Conservation (phyloP, 2,329 filamentous ascomycete genomes). For the Nigrospora sphaerica region DNA sequence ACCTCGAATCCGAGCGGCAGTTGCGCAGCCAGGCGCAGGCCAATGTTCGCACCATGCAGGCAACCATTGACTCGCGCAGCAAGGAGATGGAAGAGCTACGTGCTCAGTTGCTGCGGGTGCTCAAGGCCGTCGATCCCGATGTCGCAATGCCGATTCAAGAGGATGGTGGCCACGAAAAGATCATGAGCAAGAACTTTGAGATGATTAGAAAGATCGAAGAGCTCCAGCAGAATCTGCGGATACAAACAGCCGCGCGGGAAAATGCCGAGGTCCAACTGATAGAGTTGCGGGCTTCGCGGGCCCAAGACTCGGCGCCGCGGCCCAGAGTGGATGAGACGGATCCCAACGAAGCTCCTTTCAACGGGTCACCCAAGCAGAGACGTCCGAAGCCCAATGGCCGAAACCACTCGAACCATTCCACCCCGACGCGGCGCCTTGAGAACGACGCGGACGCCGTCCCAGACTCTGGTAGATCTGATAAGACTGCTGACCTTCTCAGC, state of each 20-base stretch:
- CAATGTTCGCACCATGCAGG: slow-evolving; percentile 75
- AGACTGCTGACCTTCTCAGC: slow-evolving; percentile 73
- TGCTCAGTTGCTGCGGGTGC: slow-evolving; percentile 70
- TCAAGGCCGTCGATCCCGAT: slow-evolving; percentile 81
- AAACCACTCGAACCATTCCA: slow-evolving; percentile 68
- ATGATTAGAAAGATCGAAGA: slow-evolving; percentile 81
- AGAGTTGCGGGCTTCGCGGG: slow-evolving; percentile 67
- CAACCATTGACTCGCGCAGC: slow-evolving; percentile 70
- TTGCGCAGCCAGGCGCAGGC: slow-evolving; percentile 77
- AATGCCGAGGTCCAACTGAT: slow-evolving; percentile 79
- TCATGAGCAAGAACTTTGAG: slow-evolving; percentile 69
- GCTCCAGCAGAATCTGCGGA: slow-evolving; percentile 78
- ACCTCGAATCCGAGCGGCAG: slow-evolving; percentile 84
- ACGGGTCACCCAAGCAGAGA: slow-evolving; percentile 67
- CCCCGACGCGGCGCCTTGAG: slow-evolving; percentile 66
- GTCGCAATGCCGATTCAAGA: slow-evolving; percentile 56
- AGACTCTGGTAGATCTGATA: slow-evolving; percentile 78
- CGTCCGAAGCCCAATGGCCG: slow-evolving; percentile 44
- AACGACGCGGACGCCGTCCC: slow-evolving; percentile 55
- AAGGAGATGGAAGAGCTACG: slow-evolving; percentile 76
- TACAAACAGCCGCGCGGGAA: slow-evolving; percentile 72
- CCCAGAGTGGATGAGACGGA: slow-evolving; percentile 82
- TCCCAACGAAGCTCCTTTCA: slow-evolving; percentile 68
- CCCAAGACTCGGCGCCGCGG: slow-evolving; percentile 59
- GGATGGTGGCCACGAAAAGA: slow-evolving; percentile 53